These are phyloP conservation scores for Fusarium sp. DNA, from an alignment of 2,329 filamentous ascomycete species.

Conservation along the genomic window DNA sequence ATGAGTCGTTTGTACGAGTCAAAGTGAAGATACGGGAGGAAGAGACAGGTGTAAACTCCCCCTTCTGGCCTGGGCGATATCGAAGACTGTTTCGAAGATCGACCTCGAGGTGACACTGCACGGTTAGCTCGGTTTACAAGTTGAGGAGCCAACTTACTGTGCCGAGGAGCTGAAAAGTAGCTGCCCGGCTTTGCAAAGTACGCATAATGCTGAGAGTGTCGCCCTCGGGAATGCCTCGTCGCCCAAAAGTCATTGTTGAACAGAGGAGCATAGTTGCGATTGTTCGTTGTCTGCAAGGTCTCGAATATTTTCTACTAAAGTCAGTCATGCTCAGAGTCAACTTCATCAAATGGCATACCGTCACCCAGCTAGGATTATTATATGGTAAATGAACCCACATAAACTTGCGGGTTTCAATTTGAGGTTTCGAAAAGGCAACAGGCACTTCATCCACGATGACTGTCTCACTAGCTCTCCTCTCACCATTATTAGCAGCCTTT, in stretches of 20 bases:
- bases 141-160: slow-evolving; percentile 42
- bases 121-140: neutral
- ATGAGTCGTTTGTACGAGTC: slow-evolving; percentile 71
- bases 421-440: slow-evolving; percentile 49
- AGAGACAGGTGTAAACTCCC: slow-evolving; percentile 60
- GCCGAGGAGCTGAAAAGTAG: slow-evolving; percentile 56
- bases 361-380: slow-evolving; percentile 69
- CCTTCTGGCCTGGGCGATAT: slow-evolving; percentile 46
- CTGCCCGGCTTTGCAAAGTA: slow-evolving; percentile 63
- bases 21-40: slow-evolving; percentile 72
- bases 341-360: slow-evolving; percentile 51
- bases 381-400: slow-evolving; percentile 69
- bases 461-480: slow-evolving; percentile 42
- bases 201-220: slow-evolving; percentile 62
- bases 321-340: neutral
- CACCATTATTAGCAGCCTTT: slow-evolving; percentile 38
- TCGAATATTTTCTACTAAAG: slow-evolving; percentile 57
- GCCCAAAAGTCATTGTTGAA: slow-evolving; percentile 63
- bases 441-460: slow-evolving; percentile 48
- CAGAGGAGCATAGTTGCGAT: slow-evolving; percentile 53
- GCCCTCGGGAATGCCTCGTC: slow-evolving; percentile 60
- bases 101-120: slow-evolving; percentile 53
- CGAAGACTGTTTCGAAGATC: slow-evolving; percentile 46
- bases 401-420: slow-evolving; percentile 59
- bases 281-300: slow-evolving; percentile 54